phyloP scores from a whole-genome alignment of 1,139 yeast genomes.

The Starmera stellimalicola region DNA sequence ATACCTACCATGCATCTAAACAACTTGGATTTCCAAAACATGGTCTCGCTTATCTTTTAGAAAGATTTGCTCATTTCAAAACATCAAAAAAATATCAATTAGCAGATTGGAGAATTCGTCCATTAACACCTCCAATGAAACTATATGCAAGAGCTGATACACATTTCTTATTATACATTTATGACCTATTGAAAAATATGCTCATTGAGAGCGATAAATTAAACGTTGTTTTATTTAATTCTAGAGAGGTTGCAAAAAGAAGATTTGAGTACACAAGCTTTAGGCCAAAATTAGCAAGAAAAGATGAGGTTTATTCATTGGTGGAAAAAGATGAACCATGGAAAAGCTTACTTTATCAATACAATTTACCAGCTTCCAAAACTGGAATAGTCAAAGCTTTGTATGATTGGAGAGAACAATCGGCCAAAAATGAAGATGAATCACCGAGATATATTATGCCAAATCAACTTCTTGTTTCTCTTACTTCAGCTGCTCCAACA shows the following conservation, averaged over 20 bases:
- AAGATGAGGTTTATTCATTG: slow-evolving; percentile 34
- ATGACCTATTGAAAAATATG: slow-evolving; percentile 61
- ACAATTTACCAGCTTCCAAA: slow-evolving; percentile 51
- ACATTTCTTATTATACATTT: slow-evolving; percentile 77
- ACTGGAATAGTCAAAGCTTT: slow-evolving; percentile 50
- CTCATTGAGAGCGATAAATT: slow-evolving; percentile 44
- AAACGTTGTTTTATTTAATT: slow-evolving; percentile 59
- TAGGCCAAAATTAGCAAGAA: slow-evolving; percentile 36
- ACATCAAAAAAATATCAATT: slow-evolving; percentile 92
- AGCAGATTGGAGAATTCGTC: slow-evolving; percentile 95
- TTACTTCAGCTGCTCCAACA: slow-evolving; percentile 51
- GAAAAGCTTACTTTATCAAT: slow-evolving; percentile 50
- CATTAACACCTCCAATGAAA: slow-evolving; percentile 66
- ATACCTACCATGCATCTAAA: slow-evolving; percentile 85
- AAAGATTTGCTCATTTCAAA: slow-evolving; percentile 69
- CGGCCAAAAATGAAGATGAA: slow-evolving; percentile 76
- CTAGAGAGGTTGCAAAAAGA: slow-evolving; percentile 73
- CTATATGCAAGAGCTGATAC: slow-evolving; percentile 94
- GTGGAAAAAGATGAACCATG: slow-evolving; percentile 48
- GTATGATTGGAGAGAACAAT: slow-evolving; percentile 73
- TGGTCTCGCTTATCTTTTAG: slow-evolving; percentile 77
- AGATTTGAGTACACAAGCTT: slow-evolving; percentile 69
- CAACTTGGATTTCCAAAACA: slow-evolving; percentile 71
- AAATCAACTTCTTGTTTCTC: slow-evolving; percentile 60
- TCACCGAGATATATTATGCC: slow-evolving; percentile 79